Conservation (phyloP, 2,329 filamentous ascomycete species). For the Hypoxylon sp. region DNA sequence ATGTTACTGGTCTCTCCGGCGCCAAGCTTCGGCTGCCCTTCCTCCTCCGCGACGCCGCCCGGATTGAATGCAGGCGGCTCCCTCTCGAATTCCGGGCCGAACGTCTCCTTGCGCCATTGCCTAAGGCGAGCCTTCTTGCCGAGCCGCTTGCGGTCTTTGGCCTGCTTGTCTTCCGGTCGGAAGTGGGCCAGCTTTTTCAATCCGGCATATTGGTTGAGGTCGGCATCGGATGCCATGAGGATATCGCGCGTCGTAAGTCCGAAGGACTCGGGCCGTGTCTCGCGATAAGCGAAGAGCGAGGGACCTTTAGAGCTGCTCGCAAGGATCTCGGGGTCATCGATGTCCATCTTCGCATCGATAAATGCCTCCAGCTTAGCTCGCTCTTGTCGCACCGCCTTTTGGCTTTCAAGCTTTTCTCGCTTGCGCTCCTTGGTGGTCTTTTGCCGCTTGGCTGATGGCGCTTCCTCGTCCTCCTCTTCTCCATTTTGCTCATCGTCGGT, state of each 20-base stretch:
- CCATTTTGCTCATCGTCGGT: constrained; percentile 67
- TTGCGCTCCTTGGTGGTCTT: constrained; percentile 74
- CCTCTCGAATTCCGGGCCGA: constrained; percentile 71
- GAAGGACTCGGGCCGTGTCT: constrained; percentile 91
- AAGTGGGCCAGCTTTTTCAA: constrained; percentile 96
- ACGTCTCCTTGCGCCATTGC: constrained; percentile 82
- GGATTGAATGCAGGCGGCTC: constrained; percentile 72
- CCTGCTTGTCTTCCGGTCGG: constrained; percentile 90
- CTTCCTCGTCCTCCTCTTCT: constrained; percentile 59
- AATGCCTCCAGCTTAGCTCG: constrained; percentile 87
- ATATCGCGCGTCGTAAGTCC: constrained; percentile 93
- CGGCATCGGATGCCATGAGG: constrained; percentile 84
- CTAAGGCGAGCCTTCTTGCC: constrained; percentile 93
- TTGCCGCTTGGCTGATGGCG: constrained; percentile 67
- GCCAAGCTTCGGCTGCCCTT: constrained; percentile 26
- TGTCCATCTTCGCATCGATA: constrained; percentile 84
- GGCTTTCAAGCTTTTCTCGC: constrained; percentile 68
- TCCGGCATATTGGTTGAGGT: constrained; percentile 90
- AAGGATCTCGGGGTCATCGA: constrained; percentile 75
- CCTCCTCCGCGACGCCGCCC: constrained; percentile 56
- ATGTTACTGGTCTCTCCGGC: constrained; percentile 51
- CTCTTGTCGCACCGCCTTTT: constrained; percentile 84
- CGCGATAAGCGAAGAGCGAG: constrained; percentile 87
- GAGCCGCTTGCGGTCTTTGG: constrained; percentile 86
- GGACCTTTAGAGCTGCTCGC: constrained; percentile 51